These are phyloP conservation scores for Trichoderma arundinaceum DNA, from an alignment of 2,329 filamentous ascomycete species.

Conservation along the genomic window DNA sequence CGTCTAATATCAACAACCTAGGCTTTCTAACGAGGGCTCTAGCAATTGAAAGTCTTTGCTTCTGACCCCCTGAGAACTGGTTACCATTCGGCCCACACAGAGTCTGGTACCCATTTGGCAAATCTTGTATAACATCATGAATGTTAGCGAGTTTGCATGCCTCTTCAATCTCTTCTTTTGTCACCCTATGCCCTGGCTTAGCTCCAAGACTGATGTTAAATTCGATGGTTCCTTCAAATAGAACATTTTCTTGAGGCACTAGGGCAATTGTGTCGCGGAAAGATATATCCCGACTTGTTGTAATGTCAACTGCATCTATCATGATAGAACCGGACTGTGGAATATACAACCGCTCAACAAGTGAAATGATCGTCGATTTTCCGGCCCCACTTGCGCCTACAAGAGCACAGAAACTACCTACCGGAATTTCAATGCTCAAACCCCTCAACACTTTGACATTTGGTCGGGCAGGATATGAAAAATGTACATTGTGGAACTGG, in stretches of 20 bases:
- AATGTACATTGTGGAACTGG: slow-evolving; percentile 30
- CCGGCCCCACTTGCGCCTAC: slow-evolving; percentile 54
- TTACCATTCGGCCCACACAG: slow-evolving; percentile 66
- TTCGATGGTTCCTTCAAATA: slow-evolving; percentile 56
- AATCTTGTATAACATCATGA: slow-evolving; percentile 59
- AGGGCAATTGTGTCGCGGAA: slow-evolving; percentile 56
- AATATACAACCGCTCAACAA: slow-evolving; percentile 60
- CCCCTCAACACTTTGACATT: slow-evolving; percentile 36
- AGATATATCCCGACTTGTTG: slow-evolving; percentile 2
- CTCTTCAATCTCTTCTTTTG: slow-evolving; percentile 62
- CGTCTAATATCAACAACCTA: slow-evolving; percentile 70
- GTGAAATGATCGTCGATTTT: slow-evolving; percentile 53
- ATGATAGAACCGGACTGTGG: slow-evolving; percentile 55
- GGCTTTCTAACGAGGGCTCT: slow-evolving; percentile 69
- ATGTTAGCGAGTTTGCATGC: slow-evolving; percentile 69
- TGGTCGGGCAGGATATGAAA: slow-evolving; percentile 28
- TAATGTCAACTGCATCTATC: slow-evolving; percentile 49
- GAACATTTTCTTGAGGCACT: slow-evolving; percentile 56
- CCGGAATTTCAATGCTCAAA: slow-evolving; percentile 40
- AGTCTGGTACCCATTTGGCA: slow-evolving; percentile 64
- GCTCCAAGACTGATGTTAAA: slow-evolving; percentile 58
- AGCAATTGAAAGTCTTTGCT: slow-evolving; percentile 72
- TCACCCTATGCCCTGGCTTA: slow-evolving; percentile 56
- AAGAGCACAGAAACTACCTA: slow-evolving; percentile 49
- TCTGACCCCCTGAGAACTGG: slow-evolving; percentile 71